Evolutionary conservation across 2,329 filamentous ascomycete species (phyloP).

Genomic region (Neofusicoccum cordaticola): DNA sequence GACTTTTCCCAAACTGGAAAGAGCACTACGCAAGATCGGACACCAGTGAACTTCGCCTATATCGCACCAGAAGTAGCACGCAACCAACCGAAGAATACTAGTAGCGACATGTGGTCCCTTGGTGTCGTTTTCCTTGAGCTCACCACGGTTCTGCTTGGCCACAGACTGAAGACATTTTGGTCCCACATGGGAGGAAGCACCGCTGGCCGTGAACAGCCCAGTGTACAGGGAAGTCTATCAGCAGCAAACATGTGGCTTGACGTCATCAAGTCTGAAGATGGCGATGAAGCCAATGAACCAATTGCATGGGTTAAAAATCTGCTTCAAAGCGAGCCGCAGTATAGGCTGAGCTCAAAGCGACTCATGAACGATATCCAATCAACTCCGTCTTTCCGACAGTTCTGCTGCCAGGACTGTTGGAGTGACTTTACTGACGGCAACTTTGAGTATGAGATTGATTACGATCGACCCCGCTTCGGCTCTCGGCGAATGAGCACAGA

Average conservation of each 20-base stretch:
- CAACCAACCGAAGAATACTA: not conserved
- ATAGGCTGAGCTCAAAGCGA: constrained; percentile 9
- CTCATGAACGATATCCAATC: constrained; percentile 5
- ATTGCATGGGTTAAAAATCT: constrained; percentile 19
- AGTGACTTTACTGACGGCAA: not conserved
- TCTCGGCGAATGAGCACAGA: not conserved
- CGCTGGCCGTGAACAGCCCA: not conserved
- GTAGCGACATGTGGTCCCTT: constrained; percentile 17
- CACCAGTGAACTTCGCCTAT: not conserved
- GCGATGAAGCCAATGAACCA: constrained; percentile 17
- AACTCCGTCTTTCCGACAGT: not conserved
- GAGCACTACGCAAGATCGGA: not conserved
- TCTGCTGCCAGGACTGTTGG: not conserved
- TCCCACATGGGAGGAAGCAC: not conserved
- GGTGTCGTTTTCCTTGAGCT: constrained; percentile 18
- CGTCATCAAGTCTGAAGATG: not conserved
- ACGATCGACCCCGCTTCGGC: not conserved
- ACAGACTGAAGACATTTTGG: not conserved
- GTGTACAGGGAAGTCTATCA: not conserved
- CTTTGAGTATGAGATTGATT: not conserved
- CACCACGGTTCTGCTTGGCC: not conserved
- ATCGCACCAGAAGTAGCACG: constrained; percentile 19
- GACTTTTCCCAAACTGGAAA: constrained; percentile 17
- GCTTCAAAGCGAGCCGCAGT: not conserved
- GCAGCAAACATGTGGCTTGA: not conserved